Conservation (phyloP, 495 filamentous ascomycete species). For the Aspergillus diversus region DNA sequence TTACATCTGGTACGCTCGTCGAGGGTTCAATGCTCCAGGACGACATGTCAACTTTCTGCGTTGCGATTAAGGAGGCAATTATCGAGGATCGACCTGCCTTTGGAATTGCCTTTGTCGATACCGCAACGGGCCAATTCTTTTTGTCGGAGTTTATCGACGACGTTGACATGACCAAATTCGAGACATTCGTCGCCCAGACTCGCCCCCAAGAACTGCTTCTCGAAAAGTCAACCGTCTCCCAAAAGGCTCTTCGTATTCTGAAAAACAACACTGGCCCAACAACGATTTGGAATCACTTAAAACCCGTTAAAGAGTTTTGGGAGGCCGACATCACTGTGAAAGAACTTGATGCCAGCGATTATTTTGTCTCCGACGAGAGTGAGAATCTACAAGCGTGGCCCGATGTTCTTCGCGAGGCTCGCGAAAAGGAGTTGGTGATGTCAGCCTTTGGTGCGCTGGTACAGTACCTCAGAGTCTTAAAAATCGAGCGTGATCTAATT, state of each 20-base stretch:
- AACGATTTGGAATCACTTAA: constrained; percentile 94
- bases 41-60: constrained; percentile 96
- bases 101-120: constrained; percentile 93
- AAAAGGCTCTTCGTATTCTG: constrained; percentile 85
- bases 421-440: constrained; percentile 82
- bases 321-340: constrained; percentile 76
- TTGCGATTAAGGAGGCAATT: constrained; percentile 89
- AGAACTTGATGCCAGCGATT: constrained; percentile 79
- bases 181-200: constrained; percentile 95
- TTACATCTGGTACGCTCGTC: constrained; percentile 90
- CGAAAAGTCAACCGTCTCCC: constrained; percentile 84
- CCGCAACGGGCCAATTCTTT: constrained; percentile 94
- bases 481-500: constrained; percentile 85
- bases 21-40: constrained; percentile 97
- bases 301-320: constrained; percentile 91
- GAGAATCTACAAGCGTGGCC: constrained; percentile 79
- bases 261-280: constrained; percentile 94
- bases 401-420: constrained; percentile 67
- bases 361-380: constrained; percentile 70
- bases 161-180: constrained; percentile 93
- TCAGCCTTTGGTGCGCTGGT: constrained; percentile 90
- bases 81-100: constrained; percentile 79
- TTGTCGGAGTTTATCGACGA: constrained; percentile 91
- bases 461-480: constrained; percentile 83
- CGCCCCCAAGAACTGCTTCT: constrained; percentile 86